These are phyloP conservation scores for Citrullus amarus DNA, from an alignment of 306 rosid genomes.

Conservation along the genomic window DNA sequence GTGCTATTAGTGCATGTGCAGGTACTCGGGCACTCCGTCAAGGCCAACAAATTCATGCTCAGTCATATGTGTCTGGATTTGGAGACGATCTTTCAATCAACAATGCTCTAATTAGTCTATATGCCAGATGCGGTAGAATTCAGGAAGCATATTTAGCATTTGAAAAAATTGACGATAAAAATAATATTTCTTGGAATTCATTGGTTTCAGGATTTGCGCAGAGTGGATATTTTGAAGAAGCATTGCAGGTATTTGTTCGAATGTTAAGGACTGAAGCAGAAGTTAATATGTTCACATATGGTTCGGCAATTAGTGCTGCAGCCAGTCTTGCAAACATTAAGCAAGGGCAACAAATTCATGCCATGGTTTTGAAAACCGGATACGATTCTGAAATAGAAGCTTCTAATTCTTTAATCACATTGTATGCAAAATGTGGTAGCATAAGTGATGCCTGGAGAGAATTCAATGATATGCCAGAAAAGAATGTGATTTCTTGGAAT, in stretches of 20 bases:
- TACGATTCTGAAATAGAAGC: slow-evolving; percentile 62
- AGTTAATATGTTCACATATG: slow-evolving; percentile 64
- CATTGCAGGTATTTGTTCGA: slow-evolving; percentile 43
- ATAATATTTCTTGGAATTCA: slow-evolving; percentile 72
- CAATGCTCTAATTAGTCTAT: slow-evolving; percentile 79
- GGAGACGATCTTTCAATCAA: slow-evolving; percentile 56
- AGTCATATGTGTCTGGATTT: slow-evolving; percentile 54
- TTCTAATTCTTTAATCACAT: slow-evolving; percentile 66
- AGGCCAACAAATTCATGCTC: slow-evolving; percentile 80
- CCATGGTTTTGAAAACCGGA: slow-evolving; percentile 59
- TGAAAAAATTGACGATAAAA: slow-evolving; percentile 38
- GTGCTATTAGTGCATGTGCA: slow-evolving; percentile 75
- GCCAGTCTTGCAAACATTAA: slow-evolving; percentile 56
- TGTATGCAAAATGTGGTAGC: slow-evolving; percentile 74
- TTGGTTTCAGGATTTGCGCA: slow-evolving; percentile 75
- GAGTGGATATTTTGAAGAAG: slow-evolving; percentile 66
- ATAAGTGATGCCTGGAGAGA: slow-evolving; percentile 59
- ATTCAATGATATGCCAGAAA: slow-evolving; percentile 50
- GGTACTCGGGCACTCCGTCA: slow-evolving; percentile 63
- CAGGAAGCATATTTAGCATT: slow-evolving; percentile 55
- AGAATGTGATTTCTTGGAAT: slow-evolving; percentile 80
- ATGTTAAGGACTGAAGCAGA: slow-evolving; percentile 49
- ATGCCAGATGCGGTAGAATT: slow-evolving; percentile 68
- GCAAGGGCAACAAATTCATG: slow-evolving; percentile 67
- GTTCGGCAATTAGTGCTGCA: slow-evolving; percentile 69